These are phyloP conservation scores for Calophaca sinica DNA, from an alignment of 306 rosid genomes.

Conservation along the genomic window DNA sequence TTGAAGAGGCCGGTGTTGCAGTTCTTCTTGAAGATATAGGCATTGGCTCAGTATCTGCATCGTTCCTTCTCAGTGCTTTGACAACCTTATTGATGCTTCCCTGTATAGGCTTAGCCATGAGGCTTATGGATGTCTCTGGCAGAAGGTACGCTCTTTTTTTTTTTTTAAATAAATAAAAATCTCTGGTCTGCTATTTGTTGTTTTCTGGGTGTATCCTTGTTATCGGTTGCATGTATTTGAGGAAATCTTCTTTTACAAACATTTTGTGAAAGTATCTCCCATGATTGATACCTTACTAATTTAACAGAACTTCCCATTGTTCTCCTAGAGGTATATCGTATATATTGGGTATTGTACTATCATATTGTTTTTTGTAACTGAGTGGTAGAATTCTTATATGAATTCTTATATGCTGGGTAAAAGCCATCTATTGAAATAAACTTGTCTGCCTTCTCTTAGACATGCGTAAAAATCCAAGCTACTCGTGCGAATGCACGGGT, in stretches of 20 bases:
- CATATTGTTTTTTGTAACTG: not conserved
- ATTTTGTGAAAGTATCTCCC: not conserved
- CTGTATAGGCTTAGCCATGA: constrained; percentile 71
- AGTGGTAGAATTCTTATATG: no score
- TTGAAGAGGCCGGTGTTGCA: constrained; percentile 80
- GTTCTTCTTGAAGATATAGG: constrained; percentile 74
- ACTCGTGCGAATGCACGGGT: no score
- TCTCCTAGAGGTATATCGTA: constrained; percentile 2
- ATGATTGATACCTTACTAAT: not conserved
- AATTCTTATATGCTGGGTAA: no score
- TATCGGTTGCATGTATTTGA: not conserved
- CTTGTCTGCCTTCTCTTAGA: no score
- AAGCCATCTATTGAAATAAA: no score
- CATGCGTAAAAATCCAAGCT: no score
- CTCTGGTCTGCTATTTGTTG: not conserved
- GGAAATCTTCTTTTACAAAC: constrained; percentile 18
- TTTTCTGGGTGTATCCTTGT: constrained; percentile 11
- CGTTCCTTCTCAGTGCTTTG: constrained; percentile 78
- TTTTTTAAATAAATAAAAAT: not conserved
- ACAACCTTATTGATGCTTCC: constrained; percentile 91
- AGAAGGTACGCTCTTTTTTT: constrained; percentile 57
- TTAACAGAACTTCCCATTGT: not conserved
- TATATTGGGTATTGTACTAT: not conserved
- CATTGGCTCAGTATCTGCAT: constrained; percentile 66
- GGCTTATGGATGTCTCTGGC: constrained; percentile 79